phyloP scores from a whole-genome alignment of 108 stramenopile genomes.

The Nannochloropsis gaditana region DNA sequence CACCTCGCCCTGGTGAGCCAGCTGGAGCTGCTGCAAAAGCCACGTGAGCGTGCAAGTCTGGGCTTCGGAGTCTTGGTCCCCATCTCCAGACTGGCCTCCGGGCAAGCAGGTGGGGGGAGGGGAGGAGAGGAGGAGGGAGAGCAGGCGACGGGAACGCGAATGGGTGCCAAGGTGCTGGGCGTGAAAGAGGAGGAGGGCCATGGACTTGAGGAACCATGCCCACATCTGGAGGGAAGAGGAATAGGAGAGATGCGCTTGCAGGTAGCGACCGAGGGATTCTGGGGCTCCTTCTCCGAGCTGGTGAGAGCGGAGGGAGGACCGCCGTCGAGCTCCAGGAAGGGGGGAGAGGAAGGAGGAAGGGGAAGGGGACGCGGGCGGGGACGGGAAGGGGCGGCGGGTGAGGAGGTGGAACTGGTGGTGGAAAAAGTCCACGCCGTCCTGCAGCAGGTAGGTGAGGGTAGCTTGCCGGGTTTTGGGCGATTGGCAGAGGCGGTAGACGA shows the following conservation, averaged over 20 bases:
- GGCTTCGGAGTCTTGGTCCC: background rate
- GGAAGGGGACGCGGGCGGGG: background rate
- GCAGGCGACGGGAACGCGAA: background rate
- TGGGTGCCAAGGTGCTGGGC: background rate
- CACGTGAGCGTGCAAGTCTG: background rate
- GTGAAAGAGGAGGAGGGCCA: background rate
- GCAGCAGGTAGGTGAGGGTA: slow-evolving; percentile 6
- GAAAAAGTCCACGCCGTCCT: background rate
- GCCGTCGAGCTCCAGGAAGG: background rate
- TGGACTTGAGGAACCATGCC: background rate
- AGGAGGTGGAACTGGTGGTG: background rate
- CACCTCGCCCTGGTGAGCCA: background rate
- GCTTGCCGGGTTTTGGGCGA: background rate
- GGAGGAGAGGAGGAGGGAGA: slow-evolving; percentile 6
- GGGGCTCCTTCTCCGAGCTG: background rate
- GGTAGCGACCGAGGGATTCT: background rate
- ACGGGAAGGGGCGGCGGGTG: background rate
- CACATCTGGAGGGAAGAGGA: slow-evolving; percentile 10
- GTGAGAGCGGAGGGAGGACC: background rate
- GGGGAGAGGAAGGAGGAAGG: background rate
- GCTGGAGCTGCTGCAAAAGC: background rate
- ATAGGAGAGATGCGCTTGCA: background rate
- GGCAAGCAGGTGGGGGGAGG: background rate
- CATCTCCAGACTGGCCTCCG: background rate
- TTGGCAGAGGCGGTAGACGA: slow-evolving; percentile 13